These are phyloP conservation scores for Cystobasidiopsis lactophilus DNA, from an alignment of 768 basidiomycete species.

Conservation along the genomic window DNA sequence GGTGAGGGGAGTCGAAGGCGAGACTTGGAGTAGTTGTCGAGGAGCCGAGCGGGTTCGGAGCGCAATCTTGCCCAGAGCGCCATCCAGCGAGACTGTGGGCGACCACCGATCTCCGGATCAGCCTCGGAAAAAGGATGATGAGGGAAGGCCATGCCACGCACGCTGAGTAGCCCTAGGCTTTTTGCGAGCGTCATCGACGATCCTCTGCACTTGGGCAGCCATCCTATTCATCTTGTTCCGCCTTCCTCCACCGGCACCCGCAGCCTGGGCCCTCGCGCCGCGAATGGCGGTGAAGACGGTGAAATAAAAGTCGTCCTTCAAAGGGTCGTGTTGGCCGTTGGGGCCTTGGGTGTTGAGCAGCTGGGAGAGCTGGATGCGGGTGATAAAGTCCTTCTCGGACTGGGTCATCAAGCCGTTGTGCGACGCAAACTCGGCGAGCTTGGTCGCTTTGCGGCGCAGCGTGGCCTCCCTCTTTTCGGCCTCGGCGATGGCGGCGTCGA, in stretches of 20 bases:
- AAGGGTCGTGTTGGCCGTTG: conserved; percentile 53
- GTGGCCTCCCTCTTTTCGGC: conserved; percentile 48
- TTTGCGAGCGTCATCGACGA: conserved; percentile 72
- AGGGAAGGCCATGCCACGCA: conserved; percentile 7
- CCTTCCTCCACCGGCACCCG: conserved; percentile 6
- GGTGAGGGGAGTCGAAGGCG: conserved; percentile 14
- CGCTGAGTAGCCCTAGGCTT: conserved; percentile 44
- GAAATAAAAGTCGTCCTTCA: conserved; percentile 94
- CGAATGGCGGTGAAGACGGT: conserved; percentile 42
- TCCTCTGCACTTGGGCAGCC: conserved; percentile 63
- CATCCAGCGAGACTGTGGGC: conserved; percentile 47
- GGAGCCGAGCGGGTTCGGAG: conserved; percentile 91
- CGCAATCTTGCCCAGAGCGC: conserved; percentile 83
- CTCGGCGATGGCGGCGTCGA: conserved; percentile 31
- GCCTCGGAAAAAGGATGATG: conserved; percentile 4
- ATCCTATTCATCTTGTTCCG: conserved; percentile 26
- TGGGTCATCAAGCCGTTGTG: conserved; percentile 93
- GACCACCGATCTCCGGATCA: too few species aligned
- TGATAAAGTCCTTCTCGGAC: conserved; percentile 98
- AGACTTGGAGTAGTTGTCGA: conserved; percentile 73
- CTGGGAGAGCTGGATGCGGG: conserved; percentile 93
- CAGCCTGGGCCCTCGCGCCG: neutral
- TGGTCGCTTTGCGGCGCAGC: conserved; percentile 53
- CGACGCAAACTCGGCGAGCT: conserved; percentile 77
- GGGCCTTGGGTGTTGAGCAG: conserved; percentile 37